Base-by-base conservation (phyloP, 176 grass and related monocot species). In the Chloris gayana region DNA sequence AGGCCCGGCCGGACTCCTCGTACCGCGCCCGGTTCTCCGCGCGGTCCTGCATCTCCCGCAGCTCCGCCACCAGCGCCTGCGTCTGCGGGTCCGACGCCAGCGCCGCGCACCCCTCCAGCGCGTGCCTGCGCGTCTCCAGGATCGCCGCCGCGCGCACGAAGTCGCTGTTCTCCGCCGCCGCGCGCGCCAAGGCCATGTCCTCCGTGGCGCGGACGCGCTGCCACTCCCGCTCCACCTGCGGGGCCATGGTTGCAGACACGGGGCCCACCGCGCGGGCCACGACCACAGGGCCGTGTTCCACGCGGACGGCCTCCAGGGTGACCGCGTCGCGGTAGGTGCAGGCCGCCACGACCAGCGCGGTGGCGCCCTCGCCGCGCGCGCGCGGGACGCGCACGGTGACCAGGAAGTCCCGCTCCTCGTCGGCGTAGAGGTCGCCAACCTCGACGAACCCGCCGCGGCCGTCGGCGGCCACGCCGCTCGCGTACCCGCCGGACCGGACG, bases 331-430 rank as follows among this genome's bases (percentile, higher is more conserved):
- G 85, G 72, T 93, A 93, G 29, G 68, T n/a, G 69, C 87, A 93
- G 51, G 30, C 70, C 7, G 78, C 70, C 70, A 74, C 67, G 39
- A 97, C 33, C 44, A 97, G 69, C 21, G 47, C 70, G 15, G 31
- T 82, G 42, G 42, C 12, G 42, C 35, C 35, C 8, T 45, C 10
- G 31, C 65, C 83, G 30, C 2, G 27, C 29, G 22, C 47, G 24
- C 37, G 50, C 42, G 88, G 88, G 26, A 93, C 70, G 25, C 49
- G 73, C 29, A 97, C 17, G 54, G 84, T 87, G 50, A 97, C 21
- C 26, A 97, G 73, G 70, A 97, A 91, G 83, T 85, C 81, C 85
- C 84, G 85, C 88, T 91, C 88, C 77, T 97, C 91, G 15, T 91
- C 94, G 31, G 90, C 91, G 83, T 97, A 97, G n/a, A 97, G 64